A percentile compares a stretch with the other conserved stretches of the same genome.
Conservation (phyloP, 345 rosid species). For the Gossypium herbaceum region DNA sequence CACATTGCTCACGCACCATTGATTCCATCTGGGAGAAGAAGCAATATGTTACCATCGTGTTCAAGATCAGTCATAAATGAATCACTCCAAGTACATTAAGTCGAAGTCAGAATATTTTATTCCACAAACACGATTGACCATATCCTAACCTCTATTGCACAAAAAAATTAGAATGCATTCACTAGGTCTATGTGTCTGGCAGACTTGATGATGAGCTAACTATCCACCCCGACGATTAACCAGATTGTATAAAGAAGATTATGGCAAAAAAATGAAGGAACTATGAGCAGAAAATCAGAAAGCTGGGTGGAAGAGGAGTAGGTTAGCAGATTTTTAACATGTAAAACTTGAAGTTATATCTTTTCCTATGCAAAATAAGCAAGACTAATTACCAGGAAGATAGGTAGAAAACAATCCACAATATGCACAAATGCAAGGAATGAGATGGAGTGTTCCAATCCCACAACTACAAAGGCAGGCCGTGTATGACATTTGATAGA, state of each 20-base stretch:
- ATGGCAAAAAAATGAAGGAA: not conserved
- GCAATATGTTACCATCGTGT: slow-evolving; percentile 44
- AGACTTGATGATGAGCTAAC: not conserved
- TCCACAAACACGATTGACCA: not conserved
- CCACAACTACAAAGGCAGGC: not conserved
- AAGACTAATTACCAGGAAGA: not conserved
- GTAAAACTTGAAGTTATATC: not conserved
- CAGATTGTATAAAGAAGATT: not conserved
- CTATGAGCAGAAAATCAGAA: not conserved
- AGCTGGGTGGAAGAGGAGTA: not conserved
- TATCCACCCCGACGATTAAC: not conserved
- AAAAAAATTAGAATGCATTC: not conserved
- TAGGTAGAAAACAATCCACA: not conserved
- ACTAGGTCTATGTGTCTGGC: not conserved
- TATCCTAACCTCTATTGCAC: not conserved
- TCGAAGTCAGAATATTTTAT: slow-evolving; percentile 9
- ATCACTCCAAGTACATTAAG: slow-evolving; percentile 16
- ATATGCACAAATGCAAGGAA: not conserved
- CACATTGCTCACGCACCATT: slow-evolving; percentile 88
- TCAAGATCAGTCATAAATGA: slow-evolving; percentile 18
- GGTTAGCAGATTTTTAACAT: not conserved
- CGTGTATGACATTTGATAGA: not conserved
- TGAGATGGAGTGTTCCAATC: not conserved
- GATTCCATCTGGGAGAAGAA: slow-evolving; percentile 95
- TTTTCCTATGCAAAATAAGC: not conserved